Base-by-base conservation (phyloP, 2,329 filamentous ascomycete species). In the Phoma sp. region DNA sequence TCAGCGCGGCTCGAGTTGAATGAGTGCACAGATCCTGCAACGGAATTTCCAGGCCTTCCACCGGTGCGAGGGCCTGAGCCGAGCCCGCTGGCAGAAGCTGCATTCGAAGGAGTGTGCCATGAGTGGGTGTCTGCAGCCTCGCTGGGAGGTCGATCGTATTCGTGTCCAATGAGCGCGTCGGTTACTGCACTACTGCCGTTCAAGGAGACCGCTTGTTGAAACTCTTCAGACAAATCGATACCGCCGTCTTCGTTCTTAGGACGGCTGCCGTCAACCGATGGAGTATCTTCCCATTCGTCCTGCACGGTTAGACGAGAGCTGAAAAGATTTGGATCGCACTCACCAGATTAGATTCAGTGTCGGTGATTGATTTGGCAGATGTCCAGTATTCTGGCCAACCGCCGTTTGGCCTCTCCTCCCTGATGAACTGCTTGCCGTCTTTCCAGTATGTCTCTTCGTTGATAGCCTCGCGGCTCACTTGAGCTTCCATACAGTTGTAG, bases 381-480 rank as follows among this genome's bases (percentile, higher is more conserved):
- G 11, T 32, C n/a, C 51, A 73, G 45, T 71, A 69, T 2, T 71
- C 62, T 0, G 64, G 64, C 14, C 41, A 48, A 7, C 47, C 52
- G 10, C 57, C 62, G 4, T 50, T 45, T 4, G 55, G 59, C 29
- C 47, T 35, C 14, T 66, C 64, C 4, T 50, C 38, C 9, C 55
- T 60, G n/a, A 61, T n/a, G 48, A 69, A 71, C 3, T 65, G 55
- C 7, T 57, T 62, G 1, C 42, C 42, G 1, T 47, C 60, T 14
- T 67, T 58, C 76, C 75, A 18, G 39, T 74, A 75, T 3, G 54
- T 52, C 14, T 71, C 59, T 7, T 70, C 68, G 5, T 71, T 55
- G n/a, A 69, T 41, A 2, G 71, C 47, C 4, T 66, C 55, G 0
- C 61, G 57, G 1, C 50, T 58, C 5, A 72, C 46, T 32, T 67